phyloP scores from a whole-genome alignment of 306 rosid genomes.

The Sicyos baderoa region DNA sequence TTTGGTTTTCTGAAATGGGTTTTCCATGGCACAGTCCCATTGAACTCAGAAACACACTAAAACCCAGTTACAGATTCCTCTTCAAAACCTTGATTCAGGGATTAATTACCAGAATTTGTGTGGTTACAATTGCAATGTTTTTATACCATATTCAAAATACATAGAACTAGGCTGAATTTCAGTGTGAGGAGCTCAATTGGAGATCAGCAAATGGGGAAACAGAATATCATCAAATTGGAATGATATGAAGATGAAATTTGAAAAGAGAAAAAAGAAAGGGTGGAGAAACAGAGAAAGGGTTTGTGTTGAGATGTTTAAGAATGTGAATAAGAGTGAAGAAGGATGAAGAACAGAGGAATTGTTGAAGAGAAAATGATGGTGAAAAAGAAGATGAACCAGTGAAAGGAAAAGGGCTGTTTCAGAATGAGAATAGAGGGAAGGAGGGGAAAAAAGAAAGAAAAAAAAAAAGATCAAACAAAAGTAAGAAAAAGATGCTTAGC shows the following conservation, averaged over 20 bases:
- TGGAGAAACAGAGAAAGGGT: slow-evolving; percentile 20
- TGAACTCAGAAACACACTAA: slow-evolving; percentile 15
- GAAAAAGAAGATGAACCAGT: background rate
- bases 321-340: slow-evolving; percentile 4
- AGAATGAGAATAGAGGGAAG: slow-evolving; percentile 22
- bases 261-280: slow-evolving; percentile 13
- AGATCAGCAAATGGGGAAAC: slow-evolving; percentile 18
- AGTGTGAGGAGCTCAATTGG: slow-evolving; percentile 16
- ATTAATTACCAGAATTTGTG: background rate
- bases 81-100: background rate
- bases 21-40: slow-evolving; percentile 47
- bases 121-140: background rate
- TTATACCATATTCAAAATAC: slow-evolving; percentile 12
- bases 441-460: slow-evolving; percentile 25
- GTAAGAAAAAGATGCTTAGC: slow-evolving; percentile 74
- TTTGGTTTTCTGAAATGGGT: slow-evolving; percentile 29
- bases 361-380: background rate
- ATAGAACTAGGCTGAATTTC: slow-evolving; percentile 4
- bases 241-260: slow-evolving; percentile 11
- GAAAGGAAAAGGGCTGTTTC: background rate
- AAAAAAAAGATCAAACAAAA: slow-evolving; percentile 31
- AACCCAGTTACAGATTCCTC: background rate
- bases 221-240: slow-evolving; percentile 19
- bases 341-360: background rate
- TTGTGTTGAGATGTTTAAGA: background rate